These are phyloP conservation scores for Podaxis sp. DNA, from an alignment of 768 basidiomycete species.

Conservation along the genomic window DNA sequence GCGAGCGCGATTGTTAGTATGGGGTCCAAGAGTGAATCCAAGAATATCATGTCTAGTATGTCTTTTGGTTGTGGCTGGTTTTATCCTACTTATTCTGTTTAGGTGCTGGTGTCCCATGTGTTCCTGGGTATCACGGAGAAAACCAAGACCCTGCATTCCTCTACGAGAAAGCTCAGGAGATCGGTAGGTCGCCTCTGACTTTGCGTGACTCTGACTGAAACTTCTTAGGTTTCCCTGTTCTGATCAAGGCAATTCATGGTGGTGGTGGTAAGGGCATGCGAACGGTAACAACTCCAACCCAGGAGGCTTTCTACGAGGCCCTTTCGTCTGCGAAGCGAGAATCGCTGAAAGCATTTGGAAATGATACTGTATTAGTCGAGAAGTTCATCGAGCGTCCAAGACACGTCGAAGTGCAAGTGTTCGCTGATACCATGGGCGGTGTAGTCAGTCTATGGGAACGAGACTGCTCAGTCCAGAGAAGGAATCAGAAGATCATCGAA, in stretches of 20 bases:
- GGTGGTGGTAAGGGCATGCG: constrained; percentile 98
- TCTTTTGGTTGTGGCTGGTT: neutral
- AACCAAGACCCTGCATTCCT: constrained; percentile 76
- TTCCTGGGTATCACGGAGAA: constrained; percentile 89
- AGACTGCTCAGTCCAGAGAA: constrained; percentile 86
- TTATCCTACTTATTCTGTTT: neutral
- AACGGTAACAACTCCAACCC: constrained; percentile 51
- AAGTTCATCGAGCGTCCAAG: constrained; percentile 83
- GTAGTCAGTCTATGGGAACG: constrained; percentile 95
- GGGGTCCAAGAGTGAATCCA: constrained; percentile 97
- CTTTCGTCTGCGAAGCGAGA: constrained; percentile 87
- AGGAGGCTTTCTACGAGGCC: constrained; percentile 73
- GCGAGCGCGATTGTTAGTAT: constrained; percentile 85
- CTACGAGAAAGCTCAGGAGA: constrained; percentile 60
- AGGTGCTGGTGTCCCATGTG: constrained; percentile 89
- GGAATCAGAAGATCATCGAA: constrained; percentile 96
- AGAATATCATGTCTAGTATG: constrained; percentile 87
- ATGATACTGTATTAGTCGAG: constrained; percentile 83
- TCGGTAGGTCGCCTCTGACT: constrained; percentile 40
- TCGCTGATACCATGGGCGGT: constrained; percentile 77
- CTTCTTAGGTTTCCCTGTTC: constrained; percentile 71
- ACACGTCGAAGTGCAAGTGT: constrained; percentile 94
- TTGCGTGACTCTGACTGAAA: neutral
- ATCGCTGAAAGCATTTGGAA: constrained; percentile 82
- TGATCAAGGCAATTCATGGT: constrained; percentile 96